A percentile compares a stretch with the other conserved stretches of the same genome.
Evolutionary conservation across 2,329 filamentous ascomycete species (phyloP).

Genomic region (Hawksworthiomyces lignivorus): DNA sequence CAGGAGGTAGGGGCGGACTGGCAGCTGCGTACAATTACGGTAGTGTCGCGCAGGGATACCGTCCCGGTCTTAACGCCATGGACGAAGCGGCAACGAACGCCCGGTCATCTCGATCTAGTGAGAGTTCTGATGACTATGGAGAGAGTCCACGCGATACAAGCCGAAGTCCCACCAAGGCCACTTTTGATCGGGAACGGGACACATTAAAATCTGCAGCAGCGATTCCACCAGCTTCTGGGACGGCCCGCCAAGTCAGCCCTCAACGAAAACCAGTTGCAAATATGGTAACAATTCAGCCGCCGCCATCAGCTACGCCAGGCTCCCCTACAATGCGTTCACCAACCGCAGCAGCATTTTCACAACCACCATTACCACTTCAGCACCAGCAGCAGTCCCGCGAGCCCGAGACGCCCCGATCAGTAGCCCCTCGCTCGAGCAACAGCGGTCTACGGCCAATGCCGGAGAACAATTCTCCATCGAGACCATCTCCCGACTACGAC

Average conservation of each 20-base stretch:
- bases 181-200: slow-evolving; percentile 35
- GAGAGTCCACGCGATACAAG: slow-evolving; percentile 43
- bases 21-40: too few relatives aligned
- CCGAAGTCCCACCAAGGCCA: slow-evolving; percentile 46
- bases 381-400: slow-evolving; percentile 17
- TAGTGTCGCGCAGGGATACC: slow-evolving; percentile 27
- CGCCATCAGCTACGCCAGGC: slow-evolving; percentile 44
- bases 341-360: slow-evolving; percentile 11
- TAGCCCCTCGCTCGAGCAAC: slow-evolving; percentile 17
- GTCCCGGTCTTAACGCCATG: slow-evolving; percentile 60
- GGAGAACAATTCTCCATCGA: slow-evolving; percentile 29
- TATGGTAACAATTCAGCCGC: slow-evolving; percentile 33
- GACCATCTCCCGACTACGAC: slow-evolving; percentile 53
- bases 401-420: slow-evolving; percentile 38
- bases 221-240: slow-evolving; percentile 21
- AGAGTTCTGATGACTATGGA: slow-evolving; percentile 41
- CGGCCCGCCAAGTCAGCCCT: slow-evolving; percentile 52
- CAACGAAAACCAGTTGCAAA: slow-evolving; percentile 46
- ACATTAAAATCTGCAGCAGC: slow-evolving; percentile 46
- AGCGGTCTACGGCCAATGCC: slow-evolving; percentile 34
- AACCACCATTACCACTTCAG: slow-evolving; percentile 1
- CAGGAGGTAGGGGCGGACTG: slow-evolving; percentile 19
- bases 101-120: slow-evolving; percentile 48
- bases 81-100: slow-evolving; percentile 77
- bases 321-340: neutral